These are phyloP conservation scores for Xylaria scruposa DNA, from an alignment of 495 filamentous ascomycete genomes.

Conservation along the genomic window DNA sequence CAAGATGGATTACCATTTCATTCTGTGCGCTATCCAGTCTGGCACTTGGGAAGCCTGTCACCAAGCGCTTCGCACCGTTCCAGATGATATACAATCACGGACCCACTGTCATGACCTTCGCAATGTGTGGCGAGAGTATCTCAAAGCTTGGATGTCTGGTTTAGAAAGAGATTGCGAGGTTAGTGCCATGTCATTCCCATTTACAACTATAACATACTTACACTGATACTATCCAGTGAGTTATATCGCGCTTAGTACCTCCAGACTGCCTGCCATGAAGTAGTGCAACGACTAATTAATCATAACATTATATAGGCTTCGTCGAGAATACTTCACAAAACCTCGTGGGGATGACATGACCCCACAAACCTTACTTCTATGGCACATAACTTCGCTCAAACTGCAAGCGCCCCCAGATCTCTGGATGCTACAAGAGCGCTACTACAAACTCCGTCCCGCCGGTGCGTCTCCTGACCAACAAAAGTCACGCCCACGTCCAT, in stretches of 20 bases:
- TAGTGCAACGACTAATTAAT: not conserved
- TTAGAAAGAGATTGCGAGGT: slow-evolving; percentile 33
- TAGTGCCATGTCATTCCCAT: not conserved
- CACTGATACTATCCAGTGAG: slow-evolving; percentile 5
- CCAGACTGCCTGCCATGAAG: not conserved
- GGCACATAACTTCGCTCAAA: slow-evolving; percentile 35
- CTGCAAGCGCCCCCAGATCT: slow-evolving; percentile 35
- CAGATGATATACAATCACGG: slow-evolving; percentile 26
- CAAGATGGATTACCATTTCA: slow-evolving; percentile 37
- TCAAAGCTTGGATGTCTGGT: slow-evolving; percentile 25
- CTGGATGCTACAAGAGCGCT: slow-evolving; percentile 7
- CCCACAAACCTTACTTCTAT: slow-evolving; percentile 33
- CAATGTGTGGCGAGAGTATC: slow-evolving; percentile 27
- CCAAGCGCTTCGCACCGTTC: slow-evolving; percentile 32
- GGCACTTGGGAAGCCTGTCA: slow-evolving; percentile 37
- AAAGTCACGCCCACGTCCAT: slow-evolving; percentile 12
- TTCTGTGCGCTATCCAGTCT: slow-evolving; percentile 36
- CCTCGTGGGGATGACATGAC: slow-evolving; percentile 17
- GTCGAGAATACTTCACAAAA: slow-evolving; percentile 22
- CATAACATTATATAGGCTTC: not conserved
- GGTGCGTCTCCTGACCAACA: not conserved
- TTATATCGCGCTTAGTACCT: not conserved
- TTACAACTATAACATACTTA: not conserved
- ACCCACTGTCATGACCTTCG: slow-evolving; percentile 7
- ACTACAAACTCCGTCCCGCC: slow-evolving; percentile 2